Evolutionary conservation across 2,329 filamentous ascomycete genomes (phyloP), one percentile per base, ranked within the genome.

Genomic region (Cytospora leucostoma): DNA sequence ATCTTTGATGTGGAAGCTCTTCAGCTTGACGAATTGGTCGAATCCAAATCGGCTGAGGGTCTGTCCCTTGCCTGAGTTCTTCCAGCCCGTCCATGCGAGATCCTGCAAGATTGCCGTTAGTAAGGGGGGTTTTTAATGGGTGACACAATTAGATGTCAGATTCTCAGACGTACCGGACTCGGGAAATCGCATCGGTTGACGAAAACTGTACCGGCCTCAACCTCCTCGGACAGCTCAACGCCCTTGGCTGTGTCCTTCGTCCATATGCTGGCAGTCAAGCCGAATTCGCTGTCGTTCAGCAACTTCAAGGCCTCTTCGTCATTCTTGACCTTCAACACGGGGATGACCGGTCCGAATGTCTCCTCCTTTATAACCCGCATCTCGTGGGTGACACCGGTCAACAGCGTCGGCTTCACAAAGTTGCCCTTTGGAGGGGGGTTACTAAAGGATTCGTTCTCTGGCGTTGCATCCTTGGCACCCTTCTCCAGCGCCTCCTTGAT

Each of bases 51-150:
- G 88, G 78, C 92, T 95, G 70, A 98, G 79, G 11, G 93, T 97
- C 70, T 93, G 89, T 27, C 94, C 94, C 76, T 91, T 93, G 68
- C 94, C 94, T 65, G 93, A 97, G 75, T 97, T 93, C 81, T 98
- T 98, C 93, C 93, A 97, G 12, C 94, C 94, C 2, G 93, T 95
- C 92, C 92, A 96, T n/a, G 93, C 92, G 69, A 96, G 85, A 76
- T 96, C 92, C 91, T 94, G 70, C 44, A 58, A 62, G 61, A 27
- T 54, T 56, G 59, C 37, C 60, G 65, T 73, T 62, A 72, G 69
- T 50, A 63, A 55, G 50, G 69, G 52, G 65, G 50, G 34, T 5
- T 57, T 63, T 38, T 37, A 47, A 6, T n/a, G n/a, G 63, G 49
- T 13, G 61, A 66, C 59, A 54, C 65, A 67, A 38, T 32, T 19